phyloP scores from a whole-genome alignment of 805 yeast genomes.

The Kodamaea leandrae region DNA sequence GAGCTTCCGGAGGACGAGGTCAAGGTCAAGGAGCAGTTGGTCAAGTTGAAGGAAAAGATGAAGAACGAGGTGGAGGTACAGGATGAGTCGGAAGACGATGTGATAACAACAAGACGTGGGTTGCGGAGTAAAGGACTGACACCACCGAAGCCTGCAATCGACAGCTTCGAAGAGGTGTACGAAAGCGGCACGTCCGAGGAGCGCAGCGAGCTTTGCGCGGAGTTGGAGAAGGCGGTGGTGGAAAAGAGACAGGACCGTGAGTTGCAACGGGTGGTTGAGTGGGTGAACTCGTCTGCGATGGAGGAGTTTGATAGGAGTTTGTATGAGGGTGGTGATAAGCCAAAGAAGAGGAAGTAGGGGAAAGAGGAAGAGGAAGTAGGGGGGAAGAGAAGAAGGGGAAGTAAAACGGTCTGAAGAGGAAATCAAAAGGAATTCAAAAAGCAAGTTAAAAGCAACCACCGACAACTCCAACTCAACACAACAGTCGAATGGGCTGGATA shows the following conservation, averaged over 20 bases:
- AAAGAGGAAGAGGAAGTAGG: too few relatives aligned
- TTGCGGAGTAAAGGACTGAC: slow-evolving; percentile 3
- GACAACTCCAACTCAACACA: too few relatives aligned
- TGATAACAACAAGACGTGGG: slow-evolving; percentile 2
- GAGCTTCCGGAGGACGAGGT: slow-evolving; percentile 39
- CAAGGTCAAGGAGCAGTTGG: slow-evolving; percentile 39
- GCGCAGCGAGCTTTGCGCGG: slow-evolving; percentile 19
- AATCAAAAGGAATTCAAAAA: too few relatives aligned
- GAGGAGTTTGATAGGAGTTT: slow-evolving; percentile 51
- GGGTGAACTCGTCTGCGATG: slow-evolving; percentile 61
- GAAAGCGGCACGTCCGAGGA: slow-evolving; percentile 28
- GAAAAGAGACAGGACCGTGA: slow-evolving; percentile 40
- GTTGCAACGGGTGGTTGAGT: slow-evolving; percentile 48
- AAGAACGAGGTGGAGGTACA: slow-evolving; percentile 16
- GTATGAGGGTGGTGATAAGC: slow-evolving; percentile 52
- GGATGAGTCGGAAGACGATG: slow-evolving; percentile 18
- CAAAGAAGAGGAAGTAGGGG: slow-evolving; percentile 15
- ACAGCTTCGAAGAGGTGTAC: slow-evolving; percentile 30
- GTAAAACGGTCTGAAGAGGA: too few relatives aligned
- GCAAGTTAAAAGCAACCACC: too few relatives aligned
- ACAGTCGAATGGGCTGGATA: background rate
- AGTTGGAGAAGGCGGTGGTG: slow-evolving; percentile 31
- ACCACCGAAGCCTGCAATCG: slow-evolving; percentile 17
- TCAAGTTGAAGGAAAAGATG: slow-evolving; percentile 3
- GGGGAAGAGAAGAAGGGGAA: too few relatives aligned